Conservation (phyloP, 2,329 filamentous ascomycete species). For the Cladosporium colombiae region DNA sequence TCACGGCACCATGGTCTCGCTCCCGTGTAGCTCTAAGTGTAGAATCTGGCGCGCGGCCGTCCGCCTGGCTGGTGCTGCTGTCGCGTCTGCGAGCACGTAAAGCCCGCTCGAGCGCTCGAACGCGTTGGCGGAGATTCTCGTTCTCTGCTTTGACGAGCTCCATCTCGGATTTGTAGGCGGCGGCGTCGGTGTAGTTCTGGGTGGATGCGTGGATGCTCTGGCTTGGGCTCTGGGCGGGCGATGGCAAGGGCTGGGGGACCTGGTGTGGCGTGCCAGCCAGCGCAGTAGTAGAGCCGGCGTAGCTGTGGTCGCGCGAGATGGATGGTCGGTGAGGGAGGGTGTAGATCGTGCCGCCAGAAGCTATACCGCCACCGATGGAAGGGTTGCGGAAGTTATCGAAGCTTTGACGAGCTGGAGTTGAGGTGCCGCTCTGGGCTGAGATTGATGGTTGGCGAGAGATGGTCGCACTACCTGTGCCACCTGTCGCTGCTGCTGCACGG, state of each 20-base stretch:
- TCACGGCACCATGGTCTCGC: neutral
- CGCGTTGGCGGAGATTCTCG: slow-evolving; percentile 48
- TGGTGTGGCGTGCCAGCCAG: slow-evolving; percentile 29
- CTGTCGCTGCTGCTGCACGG: slow-evolving; percentile 36
- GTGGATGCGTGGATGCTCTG: slow-evolving; percentile 28
- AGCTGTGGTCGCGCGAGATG: slow-evolving; percentile 34
- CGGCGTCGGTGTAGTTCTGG: slow-evolving; percentile 42
- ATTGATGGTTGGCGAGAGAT: slow-evolving; percentile 38
- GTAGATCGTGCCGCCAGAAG: slow-evolving; percentile 23
- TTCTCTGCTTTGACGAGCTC: slow-evolving; percentile 54
- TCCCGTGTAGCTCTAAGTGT: neutral
- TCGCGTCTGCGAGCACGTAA: slow-evolving; percentile 39
- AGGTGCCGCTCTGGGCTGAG: slow-evolving; percentile 34
- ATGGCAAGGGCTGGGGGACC: slow-evolving; percentile 25
- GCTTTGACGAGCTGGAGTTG: slow-evolving; percentile 37
- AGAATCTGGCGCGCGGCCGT: slow-evolving; percentile 22
- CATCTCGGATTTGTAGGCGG: slow-evolving; percentile 47
- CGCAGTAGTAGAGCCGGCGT: slow-evolving; percentile 32
- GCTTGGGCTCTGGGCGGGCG: slow-evolving; percentile 27
- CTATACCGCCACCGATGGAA: neutral
- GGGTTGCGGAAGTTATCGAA: slow-evolving; percentile 31
- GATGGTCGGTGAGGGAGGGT: slow-evolving; percentile 38
- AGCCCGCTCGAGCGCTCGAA: slow-evolving; percentile 49
- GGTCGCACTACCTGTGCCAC: slow-evolving; percentile 19
- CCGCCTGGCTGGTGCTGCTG: slow-evolving; percentile 33